A percentile compares a stretch with the other conserved stretches of the same genome.
Evolutionary conservation across 2,329 filamentous ascomycete genomes (phyloP).

Genomic region (Arthrobotrys conoides): DNA sequence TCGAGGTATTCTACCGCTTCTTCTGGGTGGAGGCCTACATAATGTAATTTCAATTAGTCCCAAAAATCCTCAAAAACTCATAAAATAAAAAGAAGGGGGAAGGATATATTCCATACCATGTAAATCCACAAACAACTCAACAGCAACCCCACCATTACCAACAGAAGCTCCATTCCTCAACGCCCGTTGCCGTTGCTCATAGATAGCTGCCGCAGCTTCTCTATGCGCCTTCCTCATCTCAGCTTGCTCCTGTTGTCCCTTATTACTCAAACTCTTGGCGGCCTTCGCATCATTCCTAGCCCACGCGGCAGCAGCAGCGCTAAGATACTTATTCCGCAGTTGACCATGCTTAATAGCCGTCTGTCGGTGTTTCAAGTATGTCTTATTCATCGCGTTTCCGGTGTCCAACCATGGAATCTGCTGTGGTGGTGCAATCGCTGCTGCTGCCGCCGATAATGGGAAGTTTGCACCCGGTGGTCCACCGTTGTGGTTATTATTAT

Average conservation of each 20-base stretch:
- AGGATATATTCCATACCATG: conserved; percentile 73
- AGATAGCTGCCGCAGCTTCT: conserved; percentile 90
- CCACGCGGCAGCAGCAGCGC: conserved; percentile 95
- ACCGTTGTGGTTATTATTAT: neutral
- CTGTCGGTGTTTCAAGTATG: conserved; percentile 92
- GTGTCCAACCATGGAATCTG: conserved; percentile 98
- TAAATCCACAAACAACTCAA: conserved; percentile 93
- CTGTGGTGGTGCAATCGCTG: conserved; percentile 85
- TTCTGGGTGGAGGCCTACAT: conserved; percentile 85
- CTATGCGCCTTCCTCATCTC: conserved; percentile 97
- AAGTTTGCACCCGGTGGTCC: conserved; percentile 17
- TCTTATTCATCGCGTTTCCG: conserved; percentile 88
- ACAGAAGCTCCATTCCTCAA: conserved; percentile 36
- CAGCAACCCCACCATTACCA: conserved; percentile 65
- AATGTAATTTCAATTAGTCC: neutral
- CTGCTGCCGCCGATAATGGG: conserved; percentile 58
- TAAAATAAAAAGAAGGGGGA: neutral
- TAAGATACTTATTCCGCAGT: conserved; percentile 92
- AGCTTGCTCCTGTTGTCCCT: conserved; percentile 96
- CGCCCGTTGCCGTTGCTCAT: conserved; percentile 89
- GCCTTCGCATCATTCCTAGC: conserved; percentile 97
- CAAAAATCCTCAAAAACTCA: neutral
- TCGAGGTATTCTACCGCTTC: conserved; percentile 96
- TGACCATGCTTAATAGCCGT: conserved; percentile 98
- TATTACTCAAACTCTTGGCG: conserved; percentile 92